A percentile compares a stretch with the other conserved stretches of the same genome.
Evolutionary conservation across 208 protist species (phyloP).

Genomic region (Zelonia costaricensis): DNA sequence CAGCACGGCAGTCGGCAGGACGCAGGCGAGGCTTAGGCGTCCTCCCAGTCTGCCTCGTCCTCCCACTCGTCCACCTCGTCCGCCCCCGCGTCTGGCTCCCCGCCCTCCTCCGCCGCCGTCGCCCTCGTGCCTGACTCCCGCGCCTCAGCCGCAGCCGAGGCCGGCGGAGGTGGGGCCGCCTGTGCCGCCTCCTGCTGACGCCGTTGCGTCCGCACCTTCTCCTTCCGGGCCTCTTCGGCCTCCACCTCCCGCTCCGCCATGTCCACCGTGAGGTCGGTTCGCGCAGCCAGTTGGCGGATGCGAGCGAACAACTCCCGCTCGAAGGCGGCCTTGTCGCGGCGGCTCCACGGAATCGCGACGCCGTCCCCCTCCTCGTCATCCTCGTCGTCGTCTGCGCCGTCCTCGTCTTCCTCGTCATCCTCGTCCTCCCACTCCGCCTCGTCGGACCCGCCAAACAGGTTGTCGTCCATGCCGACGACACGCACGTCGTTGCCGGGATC

Average conservation of each 20-base stretch:
- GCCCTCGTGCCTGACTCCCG: no score
- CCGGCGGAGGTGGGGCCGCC: no score
- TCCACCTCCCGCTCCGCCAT: conserved; percentile 37
- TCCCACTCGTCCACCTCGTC: conserved; percentile 32
- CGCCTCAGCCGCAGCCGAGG: no score
- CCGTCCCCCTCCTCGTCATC: conserved; percentile 21
- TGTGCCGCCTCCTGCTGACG: conserved; percentile 9
- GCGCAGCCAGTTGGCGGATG: conserved; percentile 35
- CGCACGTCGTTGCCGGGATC: conserved; percentile 37
- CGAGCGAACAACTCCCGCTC: conserved; percentile 41
- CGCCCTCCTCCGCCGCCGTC: neutral
- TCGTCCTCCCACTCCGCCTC: conserved; percentile 24
- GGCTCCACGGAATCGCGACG: conserved; percentile 29
- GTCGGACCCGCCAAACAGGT: conserved; percentile 29
- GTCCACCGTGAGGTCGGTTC: conserved; percentile 36
- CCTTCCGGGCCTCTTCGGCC: conserved; percentile 18
- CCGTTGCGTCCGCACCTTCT: conserved; percentile 7
- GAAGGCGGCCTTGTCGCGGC: conserved; percentile 44
- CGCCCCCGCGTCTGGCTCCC: neutral
- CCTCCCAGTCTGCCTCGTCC: conserved; percentile 30
- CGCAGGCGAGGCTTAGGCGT: no score
- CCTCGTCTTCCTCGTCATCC: conserved; percentile 29
- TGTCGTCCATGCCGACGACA: conserved; percentile 27
- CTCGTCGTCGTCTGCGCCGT: conserved; percentile 5
- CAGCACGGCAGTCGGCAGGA: no score